These are phyloP conservation scores for Sugiyamaella americana DNA, from an alignment of 805 yeast genomes.

Conservation along the genomic window DNA sequence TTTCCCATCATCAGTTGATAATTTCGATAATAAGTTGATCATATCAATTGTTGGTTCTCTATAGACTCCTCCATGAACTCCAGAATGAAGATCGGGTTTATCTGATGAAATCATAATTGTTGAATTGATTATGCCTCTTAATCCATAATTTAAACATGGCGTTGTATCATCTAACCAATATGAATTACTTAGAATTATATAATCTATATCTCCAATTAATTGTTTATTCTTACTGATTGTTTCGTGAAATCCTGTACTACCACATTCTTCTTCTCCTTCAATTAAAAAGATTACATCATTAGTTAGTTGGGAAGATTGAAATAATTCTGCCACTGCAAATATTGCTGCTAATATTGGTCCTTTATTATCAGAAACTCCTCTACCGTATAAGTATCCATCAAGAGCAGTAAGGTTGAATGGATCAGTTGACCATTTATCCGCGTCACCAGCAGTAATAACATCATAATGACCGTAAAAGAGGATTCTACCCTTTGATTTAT, in stretches of 20 bases:
- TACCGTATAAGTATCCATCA: constrained; percentile 81
- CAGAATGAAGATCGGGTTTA: constrained; percentile 87
- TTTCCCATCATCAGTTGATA: constrained; percentile 50
- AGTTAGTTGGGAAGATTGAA: constrained; percentile 43
- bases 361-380: constrained; percentile 93
- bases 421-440: constrained; percentile 63
- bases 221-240: constrained; percentile 47
- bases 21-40: constrained; percentile 59
- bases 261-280: constrained; percentile 96
- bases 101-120: constrained; percentile 65
- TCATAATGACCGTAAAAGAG: constrained; percentile 96
- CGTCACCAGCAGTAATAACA: constrained; percentile 71
- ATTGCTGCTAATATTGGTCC: constrained; percentile 88
- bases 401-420: constrained; percentile 72
- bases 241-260: constrained; percentile 76
- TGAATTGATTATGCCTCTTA: constrained; percentile 84
- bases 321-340: constrained; percentile 74
- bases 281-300: constrained; percentile 76
- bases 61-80: constrained; percentile 90
- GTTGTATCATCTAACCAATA: constrained; percentile 87
- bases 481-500: constrained; percentile 36
- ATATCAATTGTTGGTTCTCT: constrained; percentile 87
- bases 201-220: constrained; percentile 69
- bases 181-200: constrained; percentile 85
- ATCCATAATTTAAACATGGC: constrained; percentile 91